Evolutionary conservation across 2,329 filamentous ascomycete genomes (phyloP).

Genomic region (Aureobasidium sp.): DNA sequence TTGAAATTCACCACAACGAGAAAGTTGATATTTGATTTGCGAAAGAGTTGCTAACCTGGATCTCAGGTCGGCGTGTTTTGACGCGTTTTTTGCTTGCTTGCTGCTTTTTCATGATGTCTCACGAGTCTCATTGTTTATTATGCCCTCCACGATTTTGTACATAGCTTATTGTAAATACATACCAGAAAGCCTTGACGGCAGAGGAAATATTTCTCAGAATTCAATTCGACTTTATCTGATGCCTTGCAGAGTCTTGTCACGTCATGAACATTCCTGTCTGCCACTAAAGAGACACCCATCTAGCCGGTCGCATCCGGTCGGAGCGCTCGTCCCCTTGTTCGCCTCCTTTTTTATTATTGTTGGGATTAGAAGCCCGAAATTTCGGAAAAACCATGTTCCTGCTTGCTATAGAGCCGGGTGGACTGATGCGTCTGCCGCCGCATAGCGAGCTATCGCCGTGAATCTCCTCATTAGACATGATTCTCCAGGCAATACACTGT

Average conservation of each 20-base stretch:
- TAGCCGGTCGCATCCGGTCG: not conserved
- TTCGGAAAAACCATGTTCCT: conserved; percentile 2
- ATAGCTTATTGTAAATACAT: conserved; percentile 8
- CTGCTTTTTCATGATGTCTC: conserved; percentile 7
- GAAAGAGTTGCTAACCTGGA: conserved; percentile 5
- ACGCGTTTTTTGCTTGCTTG: conserved; percentile 4
- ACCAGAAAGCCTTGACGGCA: not conserved
- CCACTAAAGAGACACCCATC: too few relatives aligned
- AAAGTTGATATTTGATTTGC: conserved; percentile 14
- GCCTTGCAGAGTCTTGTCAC: not conserved
- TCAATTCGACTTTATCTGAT: not conserved
- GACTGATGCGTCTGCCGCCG: not conserved
- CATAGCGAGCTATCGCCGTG: not conserved
- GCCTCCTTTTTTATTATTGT: not conserved
- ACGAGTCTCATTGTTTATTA: conserved; percentile 12
- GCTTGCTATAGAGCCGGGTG: not conserved
- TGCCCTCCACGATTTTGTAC: conserved; percentile 11
- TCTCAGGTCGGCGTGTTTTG: conserved; percentile 14
- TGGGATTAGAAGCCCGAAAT: not conserved
- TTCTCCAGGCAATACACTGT: not conserved
- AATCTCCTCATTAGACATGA: not conserved
- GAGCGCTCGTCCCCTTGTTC: too few relatives aligned
- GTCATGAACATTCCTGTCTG: not conserved
- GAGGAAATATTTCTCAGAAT: not conserved
- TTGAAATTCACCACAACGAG: conserved; percentile 12